These are phyloP conservation scores for Plasmopara muralis DNA, from an alignment of 352 stramenopile genomes.

Conservation along the genomic window DNA sequence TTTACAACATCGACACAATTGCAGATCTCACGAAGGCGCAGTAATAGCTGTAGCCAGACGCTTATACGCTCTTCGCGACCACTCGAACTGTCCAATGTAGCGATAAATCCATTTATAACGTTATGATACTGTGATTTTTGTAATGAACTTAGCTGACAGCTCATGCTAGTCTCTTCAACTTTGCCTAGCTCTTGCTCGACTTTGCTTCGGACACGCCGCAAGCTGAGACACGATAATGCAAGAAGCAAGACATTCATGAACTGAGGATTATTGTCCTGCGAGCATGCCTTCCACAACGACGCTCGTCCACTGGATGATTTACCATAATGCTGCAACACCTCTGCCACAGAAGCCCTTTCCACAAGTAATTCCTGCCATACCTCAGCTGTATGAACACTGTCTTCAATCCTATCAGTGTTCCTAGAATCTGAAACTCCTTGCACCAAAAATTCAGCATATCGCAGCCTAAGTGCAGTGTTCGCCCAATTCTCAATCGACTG, in stretches of 20 bases:
- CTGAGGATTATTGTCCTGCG: slow-evolving; percentile 21
- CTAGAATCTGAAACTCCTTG: slow-evolving; percentile 12
- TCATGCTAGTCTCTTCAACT: slow-evolving; percentile 77
- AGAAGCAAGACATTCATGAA: slow-evolving; percentile 41
- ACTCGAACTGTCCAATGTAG: slow-evolving; percentile 29
- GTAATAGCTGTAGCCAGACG: slow-evolving; percentile 56
- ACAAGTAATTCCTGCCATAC: slow-evolving; percentile 27
- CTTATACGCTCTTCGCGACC: slow-evolving; percentile 47
- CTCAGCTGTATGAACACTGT: slow-evolving; percentile 15
- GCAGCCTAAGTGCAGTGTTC: slow-evolving; percentile 26
- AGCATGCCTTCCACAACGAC: slow-evolving; percentile 40
- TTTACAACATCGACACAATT: slow-evolving; percentile 77
- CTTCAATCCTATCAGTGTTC: slow-evolving; percentile 7
- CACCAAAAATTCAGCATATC: slow-evolving; percentile 51
- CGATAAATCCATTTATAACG: slow-evolving; percentile 44
- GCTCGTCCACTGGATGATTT: slow-evolving; percentile 35
- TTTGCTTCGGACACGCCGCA: slow-evolving; percentile 65
- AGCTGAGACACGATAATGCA: slow-evolving; percentile 48
- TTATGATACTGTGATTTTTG: slow-evolving; percentile 68
- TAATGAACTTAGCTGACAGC: slow-evolving; percentile 41
- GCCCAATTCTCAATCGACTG: slow-evolving; percentile 59
- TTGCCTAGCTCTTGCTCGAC: slow-evolving; percentile 75
- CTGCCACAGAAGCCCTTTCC: slow-evolving; percentile 36
- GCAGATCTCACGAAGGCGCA: slow-evolving; percentile 64
- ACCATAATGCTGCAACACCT: slow-evolving; percentile 40